Percentiles rank a stretch among this genome's conserved stretches.
Evolutionary conservation across 495 filamentous ascomycete genomes (phyloP).

Genomic region (Xylaria castorea): DNA sequence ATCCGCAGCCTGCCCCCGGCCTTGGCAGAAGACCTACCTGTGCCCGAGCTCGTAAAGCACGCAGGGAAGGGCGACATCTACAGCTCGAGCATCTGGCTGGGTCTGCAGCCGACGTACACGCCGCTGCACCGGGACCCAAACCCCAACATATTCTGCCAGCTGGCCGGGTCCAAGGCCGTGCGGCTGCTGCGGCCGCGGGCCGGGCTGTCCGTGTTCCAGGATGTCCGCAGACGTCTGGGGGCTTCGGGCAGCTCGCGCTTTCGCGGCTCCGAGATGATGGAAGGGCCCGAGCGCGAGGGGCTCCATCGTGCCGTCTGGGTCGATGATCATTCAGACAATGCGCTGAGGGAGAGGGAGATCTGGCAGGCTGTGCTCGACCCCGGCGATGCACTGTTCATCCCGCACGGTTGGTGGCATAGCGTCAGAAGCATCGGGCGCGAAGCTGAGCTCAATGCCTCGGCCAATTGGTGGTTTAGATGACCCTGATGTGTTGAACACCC

Average conservation of each 20-base stretch:
- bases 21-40: constrained; percentile 70
- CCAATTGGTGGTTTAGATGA: constrained; percentile 90
- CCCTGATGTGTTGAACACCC: not conserved
- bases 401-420: constrained; percentile 95
- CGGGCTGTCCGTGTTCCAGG: constrained; percentile 66
- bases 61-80: constrained; percentile 80
- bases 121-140: constrained; percentile 93
- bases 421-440: constrained; percentile 65
- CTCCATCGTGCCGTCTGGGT: constrained; percentile 78
- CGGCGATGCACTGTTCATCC: constrained; percentile 86
- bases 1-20: constrained; percentile 67
- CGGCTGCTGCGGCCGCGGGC: constrained; percentile 68
- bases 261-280: constrained; percentile 93
- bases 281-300: constrained; percentile 68
- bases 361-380: constrained; percentile 61
- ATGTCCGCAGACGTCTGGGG: constrained; percentile 58
- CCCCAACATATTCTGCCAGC: constrained; percentile 88
- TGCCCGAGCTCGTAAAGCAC: constrained; percentile 65
- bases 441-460: constrained; percentile 55
- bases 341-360: constrained; percentile 6
- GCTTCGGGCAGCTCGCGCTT: constrained; percentile 60
- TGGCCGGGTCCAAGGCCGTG: constrained; percentile 75
- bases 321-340: constrained; percentile 26
- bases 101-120: constrained; percentile 82
- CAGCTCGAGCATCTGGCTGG: constrained; percentile 85